Evolutionary conservation across 176 grass and related monocot genomes (phyloP), one percentile per base, ranked within the genome.

Genomic region (Metroxylon sagu): DNA sequence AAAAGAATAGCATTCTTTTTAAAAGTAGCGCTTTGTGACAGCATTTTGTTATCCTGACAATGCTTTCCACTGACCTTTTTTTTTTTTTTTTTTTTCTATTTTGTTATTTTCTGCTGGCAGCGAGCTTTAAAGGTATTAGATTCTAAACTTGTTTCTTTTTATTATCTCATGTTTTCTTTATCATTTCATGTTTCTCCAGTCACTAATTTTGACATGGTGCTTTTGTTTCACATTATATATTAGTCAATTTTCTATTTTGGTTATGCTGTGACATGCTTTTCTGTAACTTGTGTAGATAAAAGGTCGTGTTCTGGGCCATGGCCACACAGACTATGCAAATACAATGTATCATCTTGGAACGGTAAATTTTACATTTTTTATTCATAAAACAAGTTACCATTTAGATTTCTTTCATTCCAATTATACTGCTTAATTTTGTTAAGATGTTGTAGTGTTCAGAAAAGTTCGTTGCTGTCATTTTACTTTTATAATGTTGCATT

Each of bases 311-410:
- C 57, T 97, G 76, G 87, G 87, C 29, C 10, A 77, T 51, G 79
- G 74, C 50, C 70, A 97, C 59, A 68, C 69, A 70, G 87, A 97
- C 10, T 97, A 91, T 85, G 69, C 92, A 70, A 74, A 63, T 51
- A 91, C 92, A 68, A 77, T 97, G 80, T 82, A 88, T 74, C 81
- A 80, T 79, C 80, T 97, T 35, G 92, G 77, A 69, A 97, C 71
- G 87, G 92, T 97, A 88, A 62, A 25, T 1, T 18, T 17, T 56
- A 12, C 7, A 10, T 55, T 55, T 18, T 3, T 55, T 55, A 55
- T 55, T 55, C 7, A 55, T 18, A 55, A 55, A 55, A 19, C 1
- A 55, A 25, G 12, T 43, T 12, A 43, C 35, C 35, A 43, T 43
- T 43, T 1, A 43, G 35, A 43, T 43, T 43, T 43, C 35, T 43